These are phyloP conservation scores for Vitis rupestris DNA, from an alignment of 164 flowering plant genomes.

Conservation along the genomic window DNA sequence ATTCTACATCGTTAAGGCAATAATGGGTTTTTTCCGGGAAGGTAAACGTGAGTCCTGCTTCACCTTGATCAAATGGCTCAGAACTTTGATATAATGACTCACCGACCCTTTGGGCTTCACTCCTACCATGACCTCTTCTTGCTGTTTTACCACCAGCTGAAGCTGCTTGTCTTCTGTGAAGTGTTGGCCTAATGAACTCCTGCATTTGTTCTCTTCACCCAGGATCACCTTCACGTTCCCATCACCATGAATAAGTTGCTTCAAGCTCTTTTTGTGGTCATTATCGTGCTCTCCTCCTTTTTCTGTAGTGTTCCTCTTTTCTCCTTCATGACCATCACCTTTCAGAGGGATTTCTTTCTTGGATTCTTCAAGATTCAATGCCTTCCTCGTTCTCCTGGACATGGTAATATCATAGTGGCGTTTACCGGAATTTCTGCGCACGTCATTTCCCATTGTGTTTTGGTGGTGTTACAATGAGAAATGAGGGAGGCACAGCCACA, in stretches of 20 bases:
- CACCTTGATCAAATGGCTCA: constrained; percentile 43
- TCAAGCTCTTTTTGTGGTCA: constrained; percentile 21
- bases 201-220: constrained; percentile 7
- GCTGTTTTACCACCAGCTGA: constrained; percentile 32
- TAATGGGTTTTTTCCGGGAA: constrained; percentile 19
- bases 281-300: constrained; percentile 1
- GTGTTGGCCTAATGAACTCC: constrained; percentile 37
- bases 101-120: constrained; percentile 36
- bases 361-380: constrained; percentile 16
- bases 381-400: constrained; percentile 56
- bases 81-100: constrained; percentile 34
- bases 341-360: neutral
- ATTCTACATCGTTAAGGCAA: constrained; percentile 15
- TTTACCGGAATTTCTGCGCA: constrained; percentile 12
- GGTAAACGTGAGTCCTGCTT: constrained; percentile 22
- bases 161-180: constrained; percentile 40
- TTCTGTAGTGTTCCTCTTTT: neutral
- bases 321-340: neutral
- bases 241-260: constrained; percentile 24
- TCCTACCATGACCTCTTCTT: constrained; percentile 22
- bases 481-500: neutral
- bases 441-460: constrained; percentile 33
- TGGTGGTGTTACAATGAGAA: neutral
- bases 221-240: neutral
- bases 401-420: constrained; percentile 39